Percentiles rank a stretch among this genome's conserved stretches.
Evolutionary conservation across 768 basidiomycete species (phyloP).

Genomic region (Clitopilus hobsonii): DNA sequence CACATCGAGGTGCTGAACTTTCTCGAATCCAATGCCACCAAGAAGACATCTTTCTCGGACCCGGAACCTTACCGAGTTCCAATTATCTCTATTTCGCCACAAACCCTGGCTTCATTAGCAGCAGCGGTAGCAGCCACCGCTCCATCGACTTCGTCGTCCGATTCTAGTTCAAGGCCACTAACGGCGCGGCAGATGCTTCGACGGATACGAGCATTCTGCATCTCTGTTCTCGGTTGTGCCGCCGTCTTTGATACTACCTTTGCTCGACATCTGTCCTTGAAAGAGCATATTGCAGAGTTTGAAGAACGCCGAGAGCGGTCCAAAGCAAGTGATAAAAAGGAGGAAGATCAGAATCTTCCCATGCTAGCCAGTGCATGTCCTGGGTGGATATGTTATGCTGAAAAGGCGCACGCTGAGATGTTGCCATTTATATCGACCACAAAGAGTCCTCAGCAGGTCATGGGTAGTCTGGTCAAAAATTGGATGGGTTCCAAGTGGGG

Average conservation of each 20-base stretch:
- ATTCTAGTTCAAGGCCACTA: conserved; percentile 35
- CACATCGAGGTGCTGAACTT: conserved; percentile 88
- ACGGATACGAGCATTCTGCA: conserved; percentile 69
- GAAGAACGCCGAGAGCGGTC: conserved; percentile 51
- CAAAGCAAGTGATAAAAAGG: conserved; percentile 7
- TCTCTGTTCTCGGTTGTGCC: conserved; percentile 63
- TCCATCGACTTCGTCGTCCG: conserved; percentile 29
- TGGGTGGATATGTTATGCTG: conserved; percentile 99
- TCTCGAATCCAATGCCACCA: conserved; percentile 48
- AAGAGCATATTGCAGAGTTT: conserved; percentile 81
- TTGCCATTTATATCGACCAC: conserved; percentile 83
- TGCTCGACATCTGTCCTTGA: conserved; percentile 78
- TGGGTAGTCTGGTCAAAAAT: conserved; percentile 90
- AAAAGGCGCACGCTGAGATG: conserved; percentile 94
- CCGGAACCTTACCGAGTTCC: conserved; percentile 47
- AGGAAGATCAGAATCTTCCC: conserved; percentile 43
- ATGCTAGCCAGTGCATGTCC: conserved; percentile 97
- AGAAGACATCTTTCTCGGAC: conserved; percentile 1
- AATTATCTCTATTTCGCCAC: conserved; percentile 86
- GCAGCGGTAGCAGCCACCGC: conserved; percentile 50
- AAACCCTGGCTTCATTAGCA: conserved; percentile 78
- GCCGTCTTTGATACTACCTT: conserved; percentile 94
- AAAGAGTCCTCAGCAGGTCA: conserved; percentile 91
- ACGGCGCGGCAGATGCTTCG: conserved; percentile 60
- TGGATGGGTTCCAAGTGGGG: conserved; percentile 73